Conservation (phyloP, 441 rosid species). For the Hypseocharis bilobata region DNA sequence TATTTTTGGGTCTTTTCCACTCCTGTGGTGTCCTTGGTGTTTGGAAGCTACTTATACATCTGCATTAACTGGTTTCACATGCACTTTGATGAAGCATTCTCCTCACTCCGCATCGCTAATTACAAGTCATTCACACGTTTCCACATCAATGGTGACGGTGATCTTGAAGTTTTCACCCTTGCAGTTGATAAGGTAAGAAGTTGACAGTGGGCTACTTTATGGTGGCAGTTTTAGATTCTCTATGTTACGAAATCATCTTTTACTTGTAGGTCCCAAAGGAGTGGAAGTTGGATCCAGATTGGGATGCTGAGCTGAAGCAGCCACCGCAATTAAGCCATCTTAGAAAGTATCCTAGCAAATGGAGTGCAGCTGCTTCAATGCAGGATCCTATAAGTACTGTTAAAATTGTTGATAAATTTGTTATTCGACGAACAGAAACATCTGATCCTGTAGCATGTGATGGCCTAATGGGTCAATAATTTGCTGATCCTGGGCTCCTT, state of each 20-base stretch:
- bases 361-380: constrained; percentile 53
- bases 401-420: constrained; percentile 67
- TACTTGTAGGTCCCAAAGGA: constrained; percentile 76
- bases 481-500: constrained; percentile 27
- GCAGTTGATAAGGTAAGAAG: constrained; percentile 82
- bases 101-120: constrained; percentile 93
- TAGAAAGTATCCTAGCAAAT: constrained; percentile 71
- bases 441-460: constrained; percentile 28
- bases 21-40: constrained; percentile 82
- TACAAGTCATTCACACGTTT: constrained; percentile 90
- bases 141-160: constrained; percentile 58
- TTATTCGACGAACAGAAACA: constrained; percentile 39
- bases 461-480: constrained; percentile 34
- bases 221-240: neutral
- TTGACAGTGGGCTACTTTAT: constrained; percentile 1
- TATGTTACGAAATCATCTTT: constrained; percentile 8
- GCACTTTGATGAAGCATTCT: constrained; percentile 97
- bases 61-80: constrained; percentile 95
- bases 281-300: constrained; percentile 80
- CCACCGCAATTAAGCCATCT: constrained; percentile 51
- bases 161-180: constrained; percentile 86
- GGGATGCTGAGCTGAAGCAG: constrained; percentile 71
- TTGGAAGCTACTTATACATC: constrained; percentile 90
- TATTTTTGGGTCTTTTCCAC: constrained; percentile 98
- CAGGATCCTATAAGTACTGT: constrained; percentile 80